A percentile compares a stretch with the other conserved stretches of the same genome.
These are phyloP conservation scores for Neospermospora avenae DNA, from an alignment of 2,329 filamentous ascomycete species.

Conservation along the genomic window DNA sequence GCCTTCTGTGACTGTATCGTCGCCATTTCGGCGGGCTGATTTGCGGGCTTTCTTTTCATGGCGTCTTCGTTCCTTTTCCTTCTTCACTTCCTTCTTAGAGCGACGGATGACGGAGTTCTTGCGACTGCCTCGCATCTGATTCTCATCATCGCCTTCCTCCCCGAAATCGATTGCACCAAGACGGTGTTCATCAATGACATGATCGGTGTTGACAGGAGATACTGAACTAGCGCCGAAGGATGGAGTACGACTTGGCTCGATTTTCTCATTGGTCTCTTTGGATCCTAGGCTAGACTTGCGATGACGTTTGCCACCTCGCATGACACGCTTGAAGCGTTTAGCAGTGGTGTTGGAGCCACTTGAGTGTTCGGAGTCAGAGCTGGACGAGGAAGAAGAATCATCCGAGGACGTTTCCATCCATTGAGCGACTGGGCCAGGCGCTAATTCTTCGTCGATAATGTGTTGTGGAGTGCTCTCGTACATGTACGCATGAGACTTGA, in stretches of 20 bases:
- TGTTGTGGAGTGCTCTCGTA: slow-evolving; percentile 90
- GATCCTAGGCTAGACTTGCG: slow-evolving; percentile 77
- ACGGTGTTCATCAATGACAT: slow-evolving; percentile 25
- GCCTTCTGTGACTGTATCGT: slow-evolving; percentile 26
- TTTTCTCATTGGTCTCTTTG: slow-evolving; percentile 50
- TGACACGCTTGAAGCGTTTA: slow-evolving; percentile 71
- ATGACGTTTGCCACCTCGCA: slow-evolving; percentile 59
- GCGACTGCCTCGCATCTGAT: slow-evolving; percentile 28
- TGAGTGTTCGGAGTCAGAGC: slow-evolving; percentile 66
- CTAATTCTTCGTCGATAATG: slow-evolving; percentile 86
- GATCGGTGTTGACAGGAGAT: slow-evolving; percentile 24
- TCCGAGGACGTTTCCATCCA: slow-evolving; percentile 64
- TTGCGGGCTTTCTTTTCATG: slow-evolving; percentile 27
- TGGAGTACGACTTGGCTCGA: slow-evolving; percentile 41
- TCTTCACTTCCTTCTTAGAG: slow-evolving; percentile 37
- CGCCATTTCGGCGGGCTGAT: slow-evolving; percentile 21
- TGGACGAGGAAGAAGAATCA: slow-evolving; percentile 62
- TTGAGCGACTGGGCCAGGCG: slow-evolving; percentile 77
- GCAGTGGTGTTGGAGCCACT: slow-evolving; percentile 69
- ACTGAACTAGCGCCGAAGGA: slow-evolving; percentile 37
- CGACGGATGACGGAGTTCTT: slow-evolving; percentile 28
- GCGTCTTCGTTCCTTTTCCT: slow-evolving; percentile 37
- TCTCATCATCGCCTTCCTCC: slow-evolving; percentile 52
- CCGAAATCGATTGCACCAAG: slow-evolving; percentile 43
- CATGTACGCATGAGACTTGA: slow-evolving; percentile 68